Evolutionary conservation across 1,139 yeast species (phyloP), one percentile per base, ranked within the genome.

Genomic region (Hyphopichia khmerensis): DNA sequence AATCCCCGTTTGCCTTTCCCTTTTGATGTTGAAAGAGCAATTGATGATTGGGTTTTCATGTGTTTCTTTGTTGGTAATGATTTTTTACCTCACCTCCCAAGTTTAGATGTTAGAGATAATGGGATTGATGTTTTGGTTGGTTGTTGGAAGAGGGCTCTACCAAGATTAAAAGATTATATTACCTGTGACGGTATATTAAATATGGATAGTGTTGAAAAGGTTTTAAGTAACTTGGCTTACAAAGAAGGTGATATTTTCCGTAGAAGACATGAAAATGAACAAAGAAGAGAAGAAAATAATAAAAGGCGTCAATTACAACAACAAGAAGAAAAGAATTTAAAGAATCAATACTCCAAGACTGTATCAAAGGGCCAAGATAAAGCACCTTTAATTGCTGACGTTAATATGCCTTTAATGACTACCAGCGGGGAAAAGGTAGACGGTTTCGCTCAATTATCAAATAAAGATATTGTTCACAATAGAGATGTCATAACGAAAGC

Each of bases 11-110:
- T 85, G 26, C 77, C 89, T 1, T 85, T 87, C 55, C 78, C 82
- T 15, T 90, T 86, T 65, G 97, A 93, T 59, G 66, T 90, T 47
- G 99, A 95, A 65, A 76, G 99, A 45, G 97, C 98, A 2, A 84
- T 95, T 47, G 99, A 95, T 61, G 99, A 95, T 67, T 95, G 99
- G 99, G 91, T 95, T 15, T 95, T 95, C 53, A 86, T 95, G 91
- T 93, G 98, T 76, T 95, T 95, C 70, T 95, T 95, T 60, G 96
- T 93, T 45, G 99, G 99, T 62, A 95, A 95, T 60, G 99, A 95
- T 80, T 95, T 95, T 74, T 73, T 95, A 58, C 99, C 99, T 2
- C 99, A 93, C 65, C 70, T 95, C 51, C 99, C 99, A 6, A 84
- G 95, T 41, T 74, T 95, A 48, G 97, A 93, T 59, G 97, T 93